Evolutionary conservation across 163 green algal genomes (phyloP), one percentile per base, ranked within the genome.

Genomic region (Chlorella variabilis): DNA sequence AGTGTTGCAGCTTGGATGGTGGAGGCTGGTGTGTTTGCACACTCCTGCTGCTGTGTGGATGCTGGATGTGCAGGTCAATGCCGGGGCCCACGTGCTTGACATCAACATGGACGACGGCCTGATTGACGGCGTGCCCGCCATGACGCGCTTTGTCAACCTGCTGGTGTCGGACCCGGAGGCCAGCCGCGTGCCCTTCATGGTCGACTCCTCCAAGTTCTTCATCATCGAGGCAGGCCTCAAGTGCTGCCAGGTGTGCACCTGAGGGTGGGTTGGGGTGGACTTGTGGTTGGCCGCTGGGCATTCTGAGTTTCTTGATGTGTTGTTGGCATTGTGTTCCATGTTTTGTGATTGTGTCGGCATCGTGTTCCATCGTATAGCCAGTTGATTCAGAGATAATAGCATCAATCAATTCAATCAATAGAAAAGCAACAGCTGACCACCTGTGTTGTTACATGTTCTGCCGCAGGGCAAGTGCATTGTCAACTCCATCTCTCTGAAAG

Each of bases 41-140:
- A n/a, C n/a, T n/a, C n/a, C n/a, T n/a, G n/a, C n/a, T n/a, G n/a
- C n/a, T n/a, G n/a, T n/a, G n/a, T n/a, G n/a, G n/a, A n/a, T n/a
- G n/a, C n/a, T n/a, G n/a, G n/a, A n/a, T n/a, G n/a, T 54, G 56
- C 89, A 95, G 90, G 96, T 98, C 58, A 85, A 96, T 83, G 87
- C 95, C 77, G 96, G 96, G 29, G 95, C 96, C 4, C 78, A 99
- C 79, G 85, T 98, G 77, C 91, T 99, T 80, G 96, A 99, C 90
- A 98, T 99, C 89, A 99, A 99, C 91, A 98, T 99, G 93, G 96
- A 99, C 71, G 96, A 99, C 74, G 96, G 96, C 9, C 87, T 99
- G 80, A 98, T 99, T 66, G 96, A 83, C 25, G 77, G 77, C 65
- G 93, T 98, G 51, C 81, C 87, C 0, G 96, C 96, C 70, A 99